These are phyloP conservation scores for Nakazawaea ambrosiae DNA, from an alignment of 805 yeast genomes.

Conservation along the genomic window DNA sequence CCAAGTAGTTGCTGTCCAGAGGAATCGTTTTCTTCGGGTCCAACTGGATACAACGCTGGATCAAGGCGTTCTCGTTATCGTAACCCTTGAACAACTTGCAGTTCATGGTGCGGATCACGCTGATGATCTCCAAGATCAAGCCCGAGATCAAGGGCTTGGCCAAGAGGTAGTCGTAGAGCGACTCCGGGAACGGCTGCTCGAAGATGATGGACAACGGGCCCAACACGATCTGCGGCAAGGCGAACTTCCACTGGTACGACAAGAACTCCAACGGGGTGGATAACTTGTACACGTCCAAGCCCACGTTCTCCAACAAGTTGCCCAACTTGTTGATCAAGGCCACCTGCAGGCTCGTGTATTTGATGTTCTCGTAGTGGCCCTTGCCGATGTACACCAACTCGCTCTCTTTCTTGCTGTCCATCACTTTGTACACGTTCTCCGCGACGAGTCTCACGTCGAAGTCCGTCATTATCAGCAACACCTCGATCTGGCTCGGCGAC, in stretches of 20 bases:
- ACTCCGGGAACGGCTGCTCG: constrained; percentile 59
- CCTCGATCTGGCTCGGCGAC: constrained; percentile 23
- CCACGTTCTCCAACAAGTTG: constrained; percentile 29
- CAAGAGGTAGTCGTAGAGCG: constrained; percentile 57
- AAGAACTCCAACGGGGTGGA: constrained; percentile 49
- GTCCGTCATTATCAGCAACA: constrained; percentile 57
- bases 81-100: constrained; percentile 63
- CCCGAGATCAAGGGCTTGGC: constrained; percentile 86
- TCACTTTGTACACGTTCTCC: constrained; percentile 26
- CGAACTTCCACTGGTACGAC: constrained; percentile 80
- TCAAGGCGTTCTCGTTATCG: constrained; percentile 57
- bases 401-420: constrained; percentile 31
- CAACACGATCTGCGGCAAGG: constrained; percentile 70
- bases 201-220: constrained; percentile 70
- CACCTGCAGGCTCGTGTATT: constrained; percentile 34
- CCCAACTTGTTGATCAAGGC: constrained; percentile 29
- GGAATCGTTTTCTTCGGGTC: constrained; percentile 32
- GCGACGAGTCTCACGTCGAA: constrained; percentile 42
- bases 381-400: constrained; percentile 39
- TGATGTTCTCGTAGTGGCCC: constrained; percentile 31
- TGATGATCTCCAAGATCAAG: constrained; percentile 63
- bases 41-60: constrained; percentile 43
- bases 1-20: constrained; percentile 25
- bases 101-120: constrained; percentile 71
- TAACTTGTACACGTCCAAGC: constrained; percentile 41